Percentiles rank a stretch among this genome's conserved stretches.
These are phyloP conservation scores for Phytophthora foliorum DNA, from an alignment of 352 stramenopile genomes.

Conservation along the genomic window DNA sequence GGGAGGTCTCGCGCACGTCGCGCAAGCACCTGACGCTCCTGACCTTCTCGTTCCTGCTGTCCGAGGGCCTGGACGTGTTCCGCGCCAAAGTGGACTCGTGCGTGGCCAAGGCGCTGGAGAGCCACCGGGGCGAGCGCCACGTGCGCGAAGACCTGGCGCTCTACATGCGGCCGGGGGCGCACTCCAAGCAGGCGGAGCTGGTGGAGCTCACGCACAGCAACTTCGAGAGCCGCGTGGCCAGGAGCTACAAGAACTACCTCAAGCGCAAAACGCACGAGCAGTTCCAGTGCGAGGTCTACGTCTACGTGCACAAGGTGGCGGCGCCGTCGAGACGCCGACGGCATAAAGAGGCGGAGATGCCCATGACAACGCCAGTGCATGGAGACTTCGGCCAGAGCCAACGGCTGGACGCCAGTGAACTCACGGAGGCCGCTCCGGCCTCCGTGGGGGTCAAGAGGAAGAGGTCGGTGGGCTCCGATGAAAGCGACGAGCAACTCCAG, in stretches of 20 bases:
- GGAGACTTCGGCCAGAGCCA: constrained; percentile 22
- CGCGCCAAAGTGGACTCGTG: constrained; percentile 71
- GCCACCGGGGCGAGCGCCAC: constrained; percentile 48
- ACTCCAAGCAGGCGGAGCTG: constrained; percentile 87
- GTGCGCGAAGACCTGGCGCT: constrained; percentile 71
- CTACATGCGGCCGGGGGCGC: constrained; percentile 81
- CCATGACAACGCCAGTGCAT: constrained; percentile 6
- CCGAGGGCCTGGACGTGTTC: constrained; percentile 82
- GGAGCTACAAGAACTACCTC: constrained; percentile 83
- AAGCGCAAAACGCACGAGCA: constrained; percentile 65
- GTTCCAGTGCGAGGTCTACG: constrained; percentile 83
- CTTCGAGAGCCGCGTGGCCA: constrained; percentile 75
- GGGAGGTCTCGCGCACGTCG: constrained; percentile 72
- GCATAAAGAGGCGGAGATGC: constrained; percentile 18
- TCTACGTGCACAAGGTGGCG: constrained; percentile 75
- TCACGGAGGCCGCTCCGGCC: neutral
- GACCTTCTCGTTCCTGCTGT: constrained; percentile 74
- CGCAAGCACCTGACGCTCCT: constrained; percentile 72
- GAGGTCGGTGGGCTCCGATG: constrained; percentile 22
- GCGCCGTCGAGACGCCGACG: constrained; percentile 27
- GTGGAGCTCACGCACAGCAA: constrained; percentile 71
- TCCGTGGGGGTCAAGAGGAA: constrained; percentile 31
- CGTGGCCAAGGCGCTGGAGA: constrained; percentile 64
- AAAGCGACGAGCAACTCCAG: constrained; percentile 24
- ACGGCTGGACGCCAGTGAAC: constrained; percentile 17